These are phyloP conservation scores for Chrysosphaeria jannelii DNA, from an alignment of 2,329 filamentous ascomycete genomes.

Conservation along the genomic window DNA sequence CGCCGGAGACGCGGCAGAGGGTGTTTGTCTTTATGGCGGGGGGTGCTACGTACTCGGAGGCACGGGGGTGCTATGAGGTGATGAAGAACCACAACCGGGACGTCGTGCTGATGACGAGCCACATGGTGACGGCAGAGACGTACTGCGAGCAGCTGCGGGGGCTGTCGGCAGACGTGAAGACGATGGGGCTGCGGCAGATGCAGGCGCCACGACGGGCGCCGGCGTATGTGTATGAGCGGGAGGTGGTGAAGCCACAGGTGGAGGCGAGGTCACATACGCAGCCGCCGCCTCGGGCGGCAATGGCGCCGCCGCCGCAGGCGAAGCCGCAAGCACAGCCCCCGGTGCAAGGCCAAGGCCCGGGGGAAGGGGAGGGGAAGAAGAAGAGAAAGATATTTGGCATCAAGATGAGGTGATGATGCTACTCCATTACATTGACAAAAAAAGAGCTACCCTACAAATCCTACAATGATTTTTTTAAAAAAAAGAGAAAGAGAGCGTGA, in stretches of 20 bases:
- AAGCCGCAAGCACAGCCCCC: conserved; percentile 8
- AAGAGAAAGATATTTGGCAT: conserved; percentile 9
- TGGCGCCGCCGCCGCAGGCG: conserved; percentile 10
- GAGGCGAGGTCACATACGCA: conserved; percentile 9
- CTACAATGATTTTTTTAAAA: background rate
- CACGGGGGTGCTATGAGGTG: conserved; percentile 67
- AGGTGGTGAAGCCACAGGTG: conserved; percentile 6
- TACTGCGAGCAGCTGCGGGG: conserved; percentile 65
- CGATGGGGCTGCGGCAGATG: conserved; percentile 56
- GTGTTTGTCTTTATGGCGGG: conserved; percentile 88
- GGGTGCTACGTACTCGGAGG: conserved; percentile 78
- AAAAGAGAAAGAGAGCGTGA: background rate
- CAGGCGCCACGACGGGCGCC: conserved; percentile 56
- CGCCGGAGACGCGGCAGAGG: conserved; percentile 58
- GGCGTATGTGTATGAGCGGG: conserved; percentile 58
- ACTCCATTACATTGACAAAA: too few relatives aligned
- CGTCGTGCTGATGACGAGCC: conserved; percentile 64
- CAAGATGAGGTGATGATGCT: too few relatives aligned
- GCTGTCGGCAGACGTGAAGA: conserved; percentile 41
- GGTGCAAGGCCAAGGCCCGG: conserved; percentile 20
- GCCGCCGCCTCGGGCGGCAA: conserved; percentile 13
- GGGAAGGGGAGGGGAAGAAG: conserved; percentile 13
- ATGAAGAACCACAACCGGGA: conserved; percentile 44
- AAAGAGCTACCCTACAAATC: background rate
- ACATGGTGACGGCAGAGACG: conserved; percentile 67